Conservation (phyloP, 805 yeast species). For the Candida sithepensis region DNA sequence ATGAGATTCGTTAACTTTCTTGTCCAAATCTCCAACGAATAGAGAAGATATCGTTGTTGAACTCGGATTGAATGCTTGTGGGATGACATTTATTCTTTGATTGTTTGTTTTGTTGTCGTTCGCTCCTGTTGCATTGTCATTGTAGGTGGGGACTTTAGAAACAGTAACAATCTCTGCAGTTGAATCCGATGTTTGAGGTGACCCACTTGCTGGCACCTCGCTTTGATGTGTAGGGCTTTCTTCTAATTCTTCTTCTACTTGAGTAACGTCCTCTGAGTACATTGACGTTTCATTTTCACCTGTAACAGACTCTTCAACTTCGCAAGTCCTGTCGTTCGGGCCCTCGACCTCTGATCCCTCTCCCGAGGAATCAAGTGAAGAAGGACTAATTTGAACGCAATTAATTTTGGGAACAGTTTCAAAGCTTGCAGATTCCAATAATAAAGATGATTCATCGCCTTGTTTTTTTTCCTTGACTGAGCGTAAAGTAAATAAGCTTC, state of each 20-base stretch:
- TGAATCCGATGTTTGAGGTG: constrained; percentile 9
- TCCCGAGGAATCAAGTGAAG: background rate
- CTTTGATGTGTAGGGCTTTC: background rate
- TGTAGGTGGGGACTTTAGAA: constrained; percentile 1
- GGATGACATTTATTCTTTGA: background rate
- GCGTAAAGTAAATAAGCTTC: background rate
- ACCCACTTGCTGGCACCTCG: background rate
- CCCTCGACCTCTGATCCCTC: background rate
- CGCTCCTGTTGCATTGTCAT: background rate
- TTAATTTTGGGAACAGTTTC: constrained; percentile 10
- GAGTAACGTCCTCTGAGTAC: background rate
- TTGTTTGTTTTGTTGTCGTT: background rate
- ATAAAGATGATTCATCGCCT: background rate
- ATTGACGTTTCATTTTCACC: background rate
- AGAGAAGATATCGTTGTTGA: constrained; percentile 28
- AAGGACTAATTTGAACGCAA: constrained; percentile 6
- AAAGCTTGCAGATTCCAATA: background rate
- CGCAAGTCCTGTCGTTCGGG: background rate
- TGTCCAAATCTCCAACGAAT: constrained; percentile 63
- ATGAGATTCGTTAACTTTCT: constrained; percentile 44
- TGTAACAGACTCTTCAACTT: background rate
- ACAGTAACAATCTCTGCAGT: constrained; percentile 19
- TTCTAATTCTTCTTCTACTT: background rate
- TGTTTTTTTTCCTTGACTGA: background rate
- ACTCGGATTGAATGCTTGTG: background rate